Evolutionary conservation across 495 filamentous ascomycete genomes (phyloP), one percentile per base, ranked within the genome.

Genomic region (Penicillium canariense): DNA sequence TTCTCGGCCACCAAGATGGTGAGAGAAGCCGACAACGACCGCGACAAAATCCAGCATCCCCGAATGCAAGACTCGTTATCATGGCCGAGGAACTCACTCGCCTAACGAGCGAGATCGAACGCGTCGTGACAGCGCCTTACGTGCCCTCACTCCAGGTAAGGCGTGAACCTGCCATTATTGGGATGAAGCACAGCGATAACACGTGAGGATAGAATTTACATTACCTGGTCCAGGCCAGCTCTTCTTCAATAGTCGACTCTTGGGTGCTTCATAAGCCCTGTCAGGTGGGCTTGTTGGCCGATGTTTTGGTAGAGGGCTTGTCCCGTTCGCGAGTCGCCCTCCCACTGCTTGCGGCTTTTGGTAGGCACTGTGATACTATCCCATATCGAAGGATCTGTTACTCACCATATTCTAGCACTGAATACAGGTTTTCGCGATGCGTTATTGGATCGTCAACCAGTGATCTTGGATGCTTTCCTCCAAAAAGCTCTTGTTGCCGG

Each of bases 261-360:
- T 83, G 79, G 79, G 71, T 68, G 9, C 48, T 60, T 15, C 69
- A 64, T 38, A 81, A 81, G 54, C 70, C 68, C 26, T 81, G 80
- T 53, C 75, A 79, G 50, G 58, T 79, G 18, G 68, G 65, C 2
- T 44, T 66, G 25, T 48, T 83, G 12, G 73, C 62, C 22, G 67
- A 73, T 32, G 60, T 74, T 32, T 54, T 79, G 32, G 61, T 81
- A 14, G 77, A 82, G 38, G 68, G 71, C 7, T 58, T 80, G 8
- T 69, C 76, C 6, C 70, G 62, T 35, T 77, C 74, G 30, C 66
- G 65, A 1, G 67, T 69, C 25, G 68, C 72, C 14, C 45, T 81
- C 27, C 63, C 67, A 15, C 42, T 81, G 9, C 49, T 83, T 17
- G 26, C 61, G 4, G 59, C 46, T 11, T 71, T 82, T 31, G 67